phyloP scores from a whole-genome alignment of 148 eudicot genomes.

The Rhododendron molle region DNA sequence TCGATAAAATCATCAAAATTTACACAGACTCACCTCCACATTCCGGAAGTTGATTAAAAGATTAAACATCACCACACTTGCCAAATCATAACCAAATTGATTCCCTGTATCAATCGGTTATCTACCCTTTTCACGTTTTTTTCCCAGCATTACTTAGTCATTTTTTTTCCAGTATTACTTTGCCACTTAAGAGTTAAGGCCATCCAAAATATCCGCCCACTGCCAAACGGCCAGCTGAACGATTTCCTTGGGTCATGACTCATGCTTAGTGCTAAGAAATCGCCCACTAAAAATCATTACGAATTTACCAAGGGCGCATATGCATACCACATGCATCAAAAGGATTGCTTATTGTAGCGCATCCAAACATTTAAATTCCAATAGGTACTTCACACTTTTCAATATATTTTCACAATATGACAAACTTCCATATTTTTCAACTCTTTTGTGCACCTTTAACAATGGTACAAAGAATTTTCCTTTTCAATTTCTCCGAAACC shows the following conservation, averaged over 20 bases:
- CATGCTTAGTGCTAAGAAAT: not conserved
- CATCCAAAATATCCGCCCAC: not conserved
- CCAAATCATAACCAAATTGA: not conserved
- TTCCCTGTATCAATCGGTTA: not conserved
- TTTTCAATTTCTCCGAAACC: not conserved
- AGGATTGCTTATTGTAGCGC: not conserved
- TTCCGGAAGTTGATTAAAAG: not conserved
- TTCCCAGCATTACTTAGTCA: not conserved
- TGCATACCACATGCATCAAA: not conserved
- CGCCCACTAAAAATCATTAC: not conserved
- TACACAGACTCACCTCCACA: not conserved
- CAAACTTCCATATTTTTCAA: not conserved
- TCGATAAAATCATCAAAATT: not conserved
- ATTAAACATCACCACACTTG: not conserved
- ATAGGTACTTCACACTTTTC: not conserved
- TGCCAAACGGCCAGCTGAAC: not conserved
- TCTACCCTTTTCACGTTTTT: not conserved
- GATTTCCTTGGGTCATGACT: not conserved
- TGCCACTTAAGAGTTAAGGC: not conserved
- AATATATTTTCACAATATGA: not conserved
- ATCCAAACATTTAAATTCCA: not conserved
- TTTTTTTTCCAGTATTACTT: not conserved
- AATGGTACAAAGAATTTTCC: not conserved
- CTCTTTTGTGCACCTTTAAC: not conserved
- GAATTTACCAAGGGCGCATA: not conserved